Conservation (phyloP, 1,284 basidiomycete species). For the Sanguinoderma infundibulare region DNA sequence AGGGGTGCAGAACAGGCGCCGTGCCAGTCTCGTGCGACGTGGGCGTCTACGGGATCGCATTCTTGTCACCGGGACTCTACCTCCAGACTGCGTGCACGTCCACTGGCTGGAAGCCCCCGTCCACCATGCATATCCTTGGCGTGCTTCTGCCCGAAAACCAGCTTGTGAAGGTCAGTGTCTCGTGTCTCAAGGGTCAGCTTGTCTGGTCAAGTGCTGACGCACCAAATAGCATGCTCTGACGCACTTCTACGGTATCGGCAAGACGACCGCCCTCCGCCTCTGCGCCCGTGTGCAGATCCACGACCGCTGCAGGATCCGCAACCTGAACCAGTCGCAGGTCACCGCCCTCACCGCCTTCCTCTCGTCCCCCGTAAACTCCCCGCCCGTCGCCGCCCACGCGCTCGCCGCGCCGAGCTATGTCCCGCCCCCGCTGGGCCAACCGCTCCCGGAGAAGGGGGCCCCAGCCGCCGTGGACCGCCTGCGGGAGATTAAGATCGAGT, state of each 20-base stretch:
- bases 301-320: constrained; percentile 75
- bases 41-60: constrained; percentile 14
- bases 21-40: not conserved
- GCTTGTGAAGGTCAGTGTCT: constrained; percentile 63
- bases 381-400: constrained; percentile 62
- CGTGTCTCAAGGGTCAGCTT: not conserved
- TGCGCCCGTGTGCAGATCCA: constrained; percentile 91
- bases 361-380: constrained; percentile 78
- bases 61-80: constrained; percentile 13
- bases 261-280: constrained; percentile 72
- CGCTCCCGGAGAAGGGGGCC: constrained; percentile 39
- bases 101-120: constrained; percentile 5
- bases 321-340: constrained; percentile 81
- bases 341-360: constrained; percentile 88
- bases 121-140: constrained; percentile 81
- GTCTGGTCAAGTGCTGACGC: not conserved
- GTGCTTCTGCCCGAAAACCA: constrained; percentile 73
- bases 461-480: constrained; percentile 55
- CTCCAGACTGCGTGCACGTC: not conserved
- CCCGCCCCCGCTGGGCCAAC: constrained; percentile 50
- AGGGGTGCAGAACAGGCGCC: constrained; percentile 3
- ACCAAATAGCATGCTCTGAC: constrained; percentile 77
- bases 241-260: constrained; percentile 84
- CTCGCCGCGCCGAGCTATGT: constrained; percentile 59
- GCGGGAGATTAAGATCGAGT: constrained; percentile 78